These are phyloP conservation scores for Neodidymelliopsis sp. DNA, from an alignment of 2,329 filamentous ascomycete species.

Conservation along the genomic window DNA sequence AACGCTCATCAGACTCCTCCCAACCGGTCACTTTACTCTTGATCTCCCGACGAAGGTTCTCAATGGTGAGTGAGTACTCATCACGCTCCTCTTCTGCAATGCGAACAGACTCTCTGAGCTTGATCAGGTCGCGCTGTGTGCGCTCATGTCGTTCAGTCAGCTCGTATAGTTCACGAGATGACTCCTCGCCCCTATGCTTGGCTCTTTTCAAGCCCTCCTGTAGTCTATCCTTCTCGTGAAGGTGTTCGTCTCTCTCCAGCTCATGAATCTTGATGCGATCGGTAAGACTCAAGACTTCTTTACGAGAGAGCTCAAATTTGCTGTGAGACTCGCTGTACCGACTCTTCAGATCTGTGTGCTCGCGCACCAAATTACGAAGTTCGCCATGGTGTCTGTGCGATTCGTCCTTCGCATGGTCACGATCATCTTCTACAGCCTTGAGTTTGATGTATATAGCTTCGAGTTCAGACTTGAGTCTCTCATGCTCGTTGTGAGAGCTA, in stretches of 20 bases:
- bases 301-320: slow-evolving; percentile 32
- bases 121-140: slow-evolving; percentile 29
- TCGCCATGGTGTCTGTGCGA: slow-evolving; percentile 33
- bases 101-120: slow-evolving; percentile 31
- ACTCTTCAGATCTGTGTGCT: slow-evolving; percentile 37
- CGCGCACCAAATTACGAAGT: slow-evolving; percentile 27
- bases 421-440: slow-evolving; percentile 28
- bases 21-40: slow-evolving; percentile 27
- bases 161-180: slow-evolving; percentile 31
- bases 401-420: slow-evolving; percentile 30
- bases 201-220: slow-evolving; percentile 33
- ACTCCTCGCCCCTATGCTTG: slow-evolving; percentile 28
- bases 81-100: slow-evolving; percentile 31
- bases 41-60: slow-evolving; percentile 31
- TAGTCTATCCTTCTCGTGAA: slow-evolving; percentile 35
- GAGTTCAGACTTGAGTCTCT: slow-evolving; percentile 28
- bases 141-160: slow-evolving; percentile 33
- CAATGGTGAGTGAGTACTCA: slow-evolving; percentile 28
- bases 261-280: slow-evolving; percentile 35
- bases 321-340: slow-evolving; percentile 25
- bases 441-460: slow-evolving; percentile 26
- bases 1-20: slow-evolving; percentile 33
- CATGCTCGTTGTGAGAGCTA: slow-evolving; percentile 21
- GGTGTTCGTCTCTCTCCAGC: slow-evolving; percentile 32
- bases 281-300: slow-evolving; percentile 28